phyloP scores from a whole-genome alignment of 176 grass and related monocot species.

The Avena insularis region DNA sequence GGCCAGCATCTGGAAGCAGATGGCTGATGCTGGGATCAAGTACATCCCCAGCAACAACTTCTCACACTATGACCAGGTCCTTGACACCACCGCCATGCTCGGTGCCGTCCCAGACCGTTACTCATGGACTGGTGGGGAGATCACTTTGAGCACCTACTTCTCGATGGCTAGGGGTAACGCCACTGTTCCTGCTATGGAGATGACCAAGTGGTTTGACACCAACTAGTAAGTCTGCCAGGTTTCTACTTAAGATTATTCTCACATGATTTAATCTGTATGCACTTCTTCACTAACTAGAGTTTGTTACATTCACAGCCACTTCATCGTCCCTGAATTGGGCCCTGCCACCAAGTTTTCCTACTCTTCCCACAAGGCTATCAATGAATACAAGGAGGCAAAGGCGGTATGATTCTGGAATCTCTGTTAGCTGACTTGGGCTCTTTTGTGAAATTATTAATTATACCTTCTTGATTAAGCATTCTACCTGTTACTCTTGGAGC shows the following conservation, averaged over 20 bases:
- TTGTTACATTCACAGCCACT: slow-evolving; percentile 63
- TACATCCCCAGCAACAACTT: slow-evolving; percentile 98
- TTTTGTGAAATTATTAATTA: not conserved
- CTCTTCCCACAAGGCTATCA: slow-evolving; percentile 83
- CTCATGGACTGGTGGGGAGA: slow-evolving; percentile 81
- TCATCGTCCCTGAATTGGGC: slow-evolving; percentile 88
- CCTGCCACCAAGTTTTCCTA: slow-evolving; percentile 85
- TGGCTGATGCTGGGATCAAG: slow-evolving; percentile 88
- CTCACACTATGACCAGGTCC: slow-evolving; percentile 92
- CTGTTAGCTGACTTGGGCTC: not conserved
- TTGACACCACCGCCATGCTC: slow-evolving; percentile 87
- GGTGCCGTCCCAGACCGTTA: slow-evolving; percentile 86
- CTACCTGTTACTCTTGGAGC: slow-evolving; percentile 14
- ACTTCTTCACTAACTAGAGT: slow-evolving; percentile 16
- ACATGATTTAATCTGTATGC: not conserved
- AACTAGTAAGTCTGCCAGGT: slow-evolving; percentile 70
- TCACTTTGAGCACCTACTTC: slow-evolving; percentile 81
- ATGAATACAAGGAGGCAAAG: slow-evolving; percentile 92
- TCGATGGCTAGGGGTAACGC: slow-evolving; percentile 97
- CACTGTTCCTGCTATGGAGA: slow-evolving; percentile 96
- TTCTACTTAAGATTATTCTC: not conserved
- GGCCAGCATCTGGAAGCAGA: slow-evolving; percentile 94
- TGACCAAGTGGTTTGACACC: slow-evolving; percentile 99
- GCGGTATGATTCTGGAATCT: slow-evolving; percentile 54
- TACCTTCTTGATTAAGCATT: not conserved